phyloP scores from a whole-genome alignment of 345 rosid genomes.

The Brassica rapa region DNA sequence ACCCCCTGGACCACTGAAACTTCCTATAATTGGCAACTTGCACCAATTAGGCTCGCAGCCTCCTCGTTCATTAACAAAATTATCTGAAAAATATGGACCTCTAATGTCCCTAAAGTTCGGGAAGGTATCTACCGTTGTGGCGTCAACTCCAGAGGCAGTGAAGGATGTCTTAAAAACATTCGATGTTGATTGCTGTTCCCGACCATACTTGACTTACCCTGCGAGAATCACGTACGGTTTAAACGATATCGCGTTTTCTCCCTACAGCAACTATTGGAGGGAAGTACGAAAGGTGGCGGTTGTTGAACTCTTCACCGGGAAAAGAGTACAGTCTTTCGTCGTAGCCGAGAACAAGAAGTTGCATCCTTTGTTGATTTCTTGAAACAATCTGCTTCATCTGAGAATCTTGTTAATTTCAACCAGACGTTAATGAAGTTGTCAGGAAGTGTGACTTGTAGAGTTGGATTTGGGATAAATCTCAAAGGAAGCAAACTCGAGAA shows the following conservation, averaged over 20 bases:
- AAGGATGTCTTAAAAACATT: constrained; percentile 39
- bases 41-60: constrained; percentile 46
- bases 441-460: constrained; percentile 33
- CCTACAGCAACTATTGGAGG: constrained; percentile 41
- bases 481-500: constrained; percentile 11
- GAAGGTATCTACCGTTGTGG: constrained; percentile 39
- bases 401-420: constrained; percentile 27
- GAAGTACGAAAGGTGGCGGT: constrained; percentile 40
- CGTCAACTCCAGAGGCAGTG: constrained; percentile 49
- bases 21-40: constrained; percentile 51
- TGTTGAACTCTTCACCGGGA: constrained; percentile 41
- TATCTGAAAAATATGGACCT: constrained; percentile 50
- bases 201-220: constrained; percentile 40
- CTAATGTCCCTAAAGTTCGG: constrained; percentile 51
- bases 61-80: constrained; percentile 36
- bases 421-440: constrained; percentile 23
- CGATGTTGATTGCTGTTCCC: constrained; percentile 40
- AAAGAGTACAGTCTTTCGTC: constrained; percentile 40
- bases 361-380: constrained; percentile 15
- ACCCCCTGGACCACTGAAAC: constrained; percentile 45
- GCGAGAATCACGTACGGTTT: constrained; percentile 35
- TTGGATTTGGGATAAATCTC: constrained; percentile 37
- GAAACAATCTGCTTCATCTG: constrained; percentile 23
- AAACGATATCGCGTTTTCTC: constrained; percentile 37
- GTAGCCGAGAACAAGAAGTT: constrained; percentile 33